Percentiles rank a stretch among this genome's conserved stretches.
These are phyloP conservation scores for Cymbopogon citratus DNA, from an alignment of 176 grass and related monocot species.

Conservation along the genomic window DNA sequence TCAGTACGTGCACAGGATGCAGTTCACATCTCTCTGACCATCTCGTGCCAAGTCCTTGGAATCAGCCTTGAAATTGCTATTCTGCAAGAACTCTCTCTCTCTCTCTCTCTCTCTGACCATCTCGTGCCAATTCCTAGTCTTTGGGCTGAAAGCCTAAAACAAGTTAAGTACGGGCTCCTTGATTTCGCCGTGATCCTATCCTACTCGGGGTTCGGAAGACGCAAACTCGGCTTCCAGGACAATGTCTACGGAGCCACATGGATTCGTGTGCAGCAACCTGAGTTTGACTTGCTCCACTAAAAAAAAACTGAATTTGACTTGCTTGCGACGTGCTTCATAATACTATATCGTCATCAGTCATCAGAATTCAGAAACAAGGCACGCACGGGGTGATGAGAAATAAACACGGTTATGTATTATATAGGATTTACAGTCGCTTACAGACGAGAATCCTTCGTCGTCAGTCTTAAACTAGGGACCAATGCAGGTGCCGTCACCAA, in stretches of 20 bases:
- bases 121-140: background rate
- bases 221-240: background rate
- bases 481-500: background rate
- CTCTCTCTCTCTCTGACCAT: background rate
- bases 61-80: background rate
- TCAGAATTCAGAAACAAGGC: background rate
- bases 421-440: background rate
- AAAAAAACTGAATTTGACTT: constrained; percentile 10
- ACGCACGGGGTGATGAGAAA: background rate
- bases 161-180: background rate
- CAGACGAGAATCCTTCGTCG: background rate
- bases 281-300: background rate
- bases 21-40: background rate
- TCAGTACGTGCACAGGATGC: background rate
- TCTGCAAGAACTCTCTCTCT: no score
- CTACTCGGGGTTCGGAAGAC: background rate
- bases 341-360: background rate
- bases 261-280: background rate
- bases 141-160: background rate
- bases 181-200: background rate
- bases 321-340: background rate
- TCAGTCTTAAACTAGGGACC: background rate
- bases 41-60: background rate
- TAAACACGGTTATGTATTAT: background rate
- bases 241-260: background rate